Evolutionary conservation across 805 yeast species (phyloP), one percentile per base, ranked within the genome.

Genomic region (Kuraishia floccosa): DNA sequence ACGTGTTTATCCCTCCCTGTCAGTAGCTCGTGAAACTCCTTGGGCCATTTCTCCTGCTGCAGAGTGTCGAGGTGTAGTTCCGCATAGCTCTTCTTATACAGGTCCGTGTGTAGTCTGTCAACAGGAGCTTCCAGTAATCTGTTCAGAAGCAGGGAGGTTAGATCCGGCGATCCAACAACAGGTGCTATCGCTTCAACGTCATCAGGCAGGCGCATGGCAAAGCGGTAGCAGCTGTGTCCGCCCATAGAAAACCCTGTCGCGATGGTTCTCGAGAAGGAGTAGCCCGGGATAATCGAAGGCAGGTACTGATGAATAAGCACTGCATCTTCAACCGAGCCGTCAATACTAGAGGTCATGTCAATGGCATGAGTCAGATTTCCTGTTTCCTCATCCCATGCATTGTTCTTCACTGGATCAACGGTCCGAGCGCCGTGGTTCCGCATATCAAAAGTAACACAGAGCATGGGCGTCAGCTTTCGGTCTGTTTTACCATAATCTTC

Each of bases 401-500:
- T 31, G 45, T 69, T 72, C 23, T 49, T 45, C 11, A 20, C 19
- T 4, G 36, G 42, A 27, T 59, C 56, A 4, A 66, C 46, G 7
- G 41, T 31, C 22, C 81, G 52, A 15, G 50, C 51, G 3, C 82
- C 80, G 41, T 74, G 81, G 45, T 74, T 73, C 21, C 76, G 57
- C 36, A 53, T 43, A 41, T 74, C 81, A 38, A 67, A 68, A 0
- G 70, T 55, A 8, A 19, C 22, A 10, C 22, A 19, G 22, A 73
- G 55, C 32, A 67, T 39, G 3, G 49, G 43, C 8, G 29, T 25
- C n/a, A 30, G 28, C 22, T 25, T 25, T 26, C 48, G 36, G 37
- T 46, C 49, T 30, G 52, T 48, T 7, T 52, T 36, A 14, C 62
- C 42, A 6, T 60, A 41, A n/a, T 42, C 45, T 26, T 55, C 51